phyloP scores from a whole-genome alignment of 148 eudicot genomes.

The Heliosperma pusillum region DNA sequence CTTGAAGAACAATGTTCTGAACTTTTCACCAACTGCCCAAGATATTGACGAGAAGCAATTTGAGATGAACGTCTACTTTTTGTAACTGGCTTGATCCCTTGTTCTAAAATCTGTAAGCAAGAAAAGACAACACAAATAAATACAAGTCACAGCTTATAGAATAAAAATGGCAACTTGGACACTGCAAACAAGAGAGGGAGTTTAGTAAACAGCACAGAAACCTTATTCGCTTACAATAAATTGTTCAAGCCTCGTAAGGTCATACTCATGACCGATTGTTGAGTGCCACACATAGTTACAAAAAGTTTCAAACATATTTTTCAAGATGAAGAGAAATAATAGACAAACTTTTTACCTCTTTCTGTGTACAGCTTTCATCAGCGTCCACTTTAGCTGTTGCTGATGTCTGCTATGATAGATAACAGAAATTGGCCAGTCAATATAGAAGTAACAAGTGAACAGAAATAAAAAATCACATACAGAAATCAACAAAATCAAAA shows the following conservation, averaged over 20 bases:
- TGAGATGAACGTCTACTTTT: slow-evolving; percentile 48
- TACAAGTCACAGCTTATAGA: not conserved
- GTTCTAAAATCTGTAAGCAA: slow-evolving; percentile 46
- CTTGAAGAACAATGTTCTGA: slow-evolving; percentile 66
- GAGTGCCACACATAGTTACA: not conserved
- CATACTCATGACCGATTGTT: not conserved
- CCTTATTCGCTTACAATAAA: not conserved
- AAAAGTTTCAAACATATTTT: not conserved
- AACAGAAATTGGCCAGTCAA: slow-evolving; percentile 7
- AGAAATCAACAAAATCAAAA: not conserved
- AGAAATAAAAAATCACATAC: not conserved
- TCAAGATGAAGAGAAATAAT: not conserved
- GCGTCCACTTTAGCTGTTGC: slow-evolving; percentile 40
- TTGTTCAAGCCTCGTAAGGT: not conserved
- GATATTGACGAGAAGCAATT: slow-evolving; percentile 47
- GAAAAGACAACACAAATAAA: slow-evolving; percentile 11
- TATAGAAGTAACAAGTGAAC: slow-evolving; percentile 18
- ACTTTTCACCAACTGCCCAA: slow-evolving; percentile 44
- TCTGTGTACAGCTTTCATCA: slow-evolving; percentile 39
- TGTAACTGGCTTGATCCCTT: slow-evolving; percentile 39
- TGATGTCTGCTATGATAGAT: slow-evolving; percentile 37
- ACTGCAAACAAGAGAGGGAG: not conserved
- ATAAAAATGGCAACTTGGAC: not conserved
- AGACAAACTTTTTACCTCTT: slow-evolving; percentile 51
- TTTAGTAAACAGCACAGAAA: not conserved